These are phyloP conservation scores for Lyophyllum decastes DNA, from an alignment of 768 basidiomycete genomes.

Conservation along the genomic window DNA sequence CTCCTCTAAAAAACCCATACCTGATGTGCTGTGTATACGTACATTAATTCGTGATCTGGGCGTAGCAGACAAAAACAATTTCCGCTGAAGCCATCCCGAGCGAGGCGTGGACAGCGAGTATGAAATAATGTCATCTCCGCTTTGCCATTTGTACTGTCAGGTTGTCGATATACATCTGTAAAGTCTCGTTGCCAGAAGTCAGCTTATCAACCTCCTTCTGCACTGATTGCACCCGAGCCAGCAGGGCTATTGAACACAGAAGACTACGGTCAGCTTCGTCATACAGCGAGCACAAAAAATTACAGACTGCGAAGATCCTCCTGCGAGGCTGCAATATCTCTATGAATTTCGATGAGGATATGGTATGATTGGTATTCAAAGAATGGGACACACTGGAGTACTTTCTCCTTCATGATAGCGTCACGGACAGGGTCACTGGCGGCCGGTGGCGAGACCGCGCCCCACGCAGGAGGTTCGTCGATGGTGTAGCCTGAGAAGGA, in stretches of 20 bases:
- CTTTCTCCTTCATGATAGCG: constrained; percentile 73
- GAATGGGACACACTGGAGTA: constrained; percentile 66
- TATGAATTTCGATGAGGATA: constrained; percentile 27
- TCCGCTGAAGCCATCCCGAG: background rate
- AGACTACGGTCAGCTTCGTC: background rate
- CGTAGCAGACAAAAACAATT: background rate
- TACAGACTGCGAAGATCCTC: constrained; percentile 73
- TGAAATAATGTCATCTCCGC: constrained; percentile 48
- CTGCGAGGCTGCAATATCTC: constrained; percentile 76
- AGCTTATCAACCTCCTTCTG: constrained; percentile 84
- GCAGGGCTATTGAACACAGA: constrained; percentile 47
- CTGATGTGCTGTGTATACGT: background rate
- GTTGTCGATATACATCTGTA: constrained; percentile 91
- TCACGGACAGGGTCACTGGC: constrained; percentile 75
- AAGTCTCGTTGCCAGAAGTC: constrained; percentile 73
- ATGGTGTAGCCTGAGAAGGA: constrained; percentile 44
- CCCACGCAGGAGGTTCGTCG: constrained; percentile 53
- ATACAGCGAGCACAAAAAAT: background rate
- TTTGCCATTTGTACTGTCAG: constrained; percentile 86
- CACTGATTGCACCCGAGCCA: constrained; percentile 64
- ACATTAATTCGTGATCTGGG: background rate
- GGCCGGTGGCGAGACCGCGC: constrained; percentile 36
- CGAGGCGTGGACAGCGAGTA: background rate
- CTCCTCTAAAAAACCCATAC: background rate
- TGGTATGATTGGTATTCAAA: background rate